Conservation (phyloP, 2,329 filamentous ascomycete species). For the Magnaporthiopsis rhizophila region DNA sequence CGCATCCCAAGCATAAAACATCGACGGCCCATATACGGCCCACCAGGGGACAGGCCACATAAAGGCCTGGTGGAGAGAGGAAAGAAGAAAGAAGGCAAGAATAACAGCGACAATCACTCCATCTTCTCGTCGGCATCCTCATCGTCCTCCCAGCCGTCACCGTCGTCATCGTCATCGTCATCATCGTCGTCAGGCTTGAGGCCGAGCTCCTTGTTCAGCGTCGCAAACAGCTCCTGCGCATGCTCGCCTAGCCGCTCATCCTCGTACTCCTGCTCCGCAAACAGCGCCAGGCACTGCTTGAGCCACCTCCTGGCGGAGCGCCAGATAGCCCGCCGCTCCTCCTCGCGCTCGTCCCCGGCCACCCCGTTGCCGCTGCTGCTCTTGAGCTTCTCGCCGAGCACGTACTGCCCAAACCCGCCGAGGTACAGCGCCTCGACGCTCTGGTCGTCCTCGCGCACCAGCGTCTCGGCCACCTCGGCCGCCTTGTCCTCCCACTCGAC, state of each 20-base stretch:
- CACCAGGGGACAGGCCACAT: neutral
- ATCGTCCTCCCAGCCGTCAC: constrained; percentile 37
- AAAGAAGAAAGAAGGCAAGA: neutral
- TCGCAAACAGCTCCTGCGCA: constrained; percentile 59
- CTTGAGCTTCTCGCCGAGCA: constrained; percentile 64
- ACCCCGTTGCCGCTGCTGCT: constrained; percentile 21
- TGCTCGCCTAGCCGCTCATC: constrained; percentile 72
- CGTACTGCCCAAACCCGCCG: constrained; percentile 85
- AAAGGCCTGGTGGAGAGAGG: neutral
- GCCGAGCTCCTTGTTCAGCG: constrained; percentile 57
- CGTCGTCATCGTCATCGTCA: constrained; percentile 29
- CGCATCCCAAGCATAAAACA: neutral
- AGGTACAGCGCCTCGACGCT: constrained; percentile 97
- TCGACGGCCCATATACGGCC: neutral
- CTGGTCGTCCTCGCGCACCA: constrained; percentile 82
- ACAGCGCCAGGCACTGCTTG: constrained; percentile 72
- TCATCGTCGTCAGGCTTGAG: constrained; percentile 47
- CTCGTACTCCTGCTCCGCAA: constrained; percentile 71
- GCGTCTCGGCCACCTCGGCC: constrained; percentile 72
- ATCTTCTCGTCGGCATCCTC: constrained; percentile 43
- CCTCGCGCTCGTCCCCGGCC: constrained; percentile 23
- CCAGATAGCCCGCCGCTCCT: constrained; percentile 54
- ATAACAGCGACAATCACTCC: constrained; percentile 7
- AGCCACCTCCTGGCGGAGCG: constrained; percentile 77
- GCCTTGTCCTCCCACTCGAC: constrained; percentile 79